phyloP scores from a whole-genome alignment of 2,329 filamentous ascomycete genomes.

The Sphaerostilbella broomeana region DNA sequence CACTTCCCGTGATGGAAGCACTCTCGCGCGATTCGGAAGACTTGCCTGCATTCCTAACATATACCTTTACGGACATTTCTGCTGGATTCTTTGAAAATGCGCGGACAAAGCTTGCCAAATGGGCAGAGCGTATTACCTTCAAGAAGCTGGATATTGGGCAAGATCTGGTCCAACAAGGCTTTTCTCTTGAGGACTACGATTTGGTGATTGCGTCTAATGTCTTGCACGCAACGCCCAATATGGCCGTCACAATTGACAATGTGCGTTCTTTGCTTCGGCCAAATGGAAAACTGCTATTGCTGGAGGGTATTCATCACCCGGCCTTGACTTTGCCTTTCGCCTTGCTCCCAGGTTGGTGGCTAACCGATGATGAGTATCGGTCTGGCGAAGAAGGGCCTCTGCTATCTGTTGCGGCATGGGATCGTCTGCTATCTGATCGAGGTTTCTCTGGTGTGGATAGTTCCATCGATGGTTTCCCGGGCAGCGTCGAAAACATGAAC shows the following conservation, averaged over 20 bases:
- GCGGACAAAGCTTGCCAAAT: conserved; percentile 24
- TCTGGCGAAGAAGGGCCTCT: conserved; percentile 4
- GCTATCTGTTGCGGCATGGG: conserved; percentile 1
- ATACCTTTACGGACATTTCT: conserved; percentile 31
- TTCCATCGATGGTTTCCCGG: conserved; percentile 1
- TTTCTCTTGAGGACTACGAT: conserved; percentile 14
- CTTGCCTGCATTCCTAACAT: conserved; percentile 5
- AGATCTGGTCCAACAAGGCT: conserved; percentile 10
- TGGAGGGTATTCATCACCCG: conserved; percentile 3
- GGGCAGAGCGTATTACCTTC: conserved; percentile 19
- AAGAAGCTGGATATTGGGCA: conserved; percentile 20
- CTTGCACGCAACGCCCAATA: conserved; percentile 22
- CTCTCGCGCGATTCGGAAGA: conserved; percentile 2
- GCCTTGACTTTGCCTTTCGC: too few species aligned
- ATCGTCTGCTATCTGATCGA: not conserved
- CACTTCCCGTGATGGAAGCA: conserved; percentile 1
- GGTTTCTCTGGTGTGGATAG: conserved; percentile 13
- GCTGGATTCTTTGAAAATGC: conserved; percentile 29
- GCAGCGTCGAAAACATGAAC: too few species aligned
- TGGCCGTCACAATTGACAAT: conserved; percentile 19
- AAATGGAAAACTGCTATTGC: conserved; percentile 22
- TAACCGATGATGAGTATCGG: conserved; percentile 19
- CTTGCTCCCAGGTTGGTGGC: too few species aligned
- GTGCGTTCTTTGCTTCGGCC: conserved; percentile 20
- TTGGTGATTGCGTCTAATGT: conserved; percentile 21